Base-by-base conservation (phyloP, 176 grass and related monocot genomes). In the Guadua angustifolia region DNA sequence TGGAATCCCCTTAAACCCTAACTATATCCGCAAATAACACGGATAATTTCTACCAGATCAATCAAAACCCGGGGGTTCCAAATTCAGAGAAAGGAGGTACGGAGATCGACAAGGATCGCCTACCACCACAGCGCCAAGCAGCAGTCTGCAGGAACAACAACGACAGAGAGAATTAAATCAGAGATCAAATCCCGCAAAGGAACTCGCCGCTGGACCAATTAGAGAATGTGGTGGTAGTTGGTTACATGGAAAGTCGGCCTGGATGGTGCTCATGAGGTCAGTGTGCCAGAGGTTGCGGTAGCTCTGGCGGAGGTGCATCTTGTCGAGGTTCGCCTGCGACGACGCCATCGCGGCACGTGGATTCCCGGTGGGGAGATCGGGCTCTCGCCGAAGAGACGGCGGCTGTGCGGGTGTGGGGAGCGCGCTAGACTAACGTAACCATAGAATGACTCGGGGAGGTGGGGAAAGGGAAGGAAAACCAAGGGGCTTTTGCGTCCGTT, bases 261-360 rank as follows among this genome's bases (percentile, higher is more conserved):
- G 42, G 58, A 98, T 92, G 66, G 96, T 83, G 93, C 72, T 83
- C 22, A 72, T 75, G 83, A 99, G 91, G 61, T 99, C 93, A 44
- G 93, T 89, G 88, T 95, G 93, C 93, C 93, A 99, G 52, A 99
- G 66, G 88, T 98, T 98, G 69, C 89, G 91, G 85, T 98, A 98
- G 91, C 75, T 88, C 93, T 95, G 91, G 47, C 93, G 96, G 55
- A 90, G 89, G 83, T 98, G 79, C 96, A 95, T 92, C 93, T 95
- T 99, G 39, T 99, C 91, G 42, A 95, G 19, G 65, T 83, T 78
- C 43, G 75, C 87, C 93, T 92, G 96, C 76, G 88, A 92, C 69
- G 92, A 75, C 89, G 94, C 80, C 89, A 90, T 90, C 51, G 61
- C 69, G 13, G 40, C 56, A 0, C 1, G 36, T n/a, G 35, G 15